These are phyloP conservation scores for Cocos nucifera DNA, from an alignment of 176 grass and related monocot genomes.

Conservation along the genomic window DNA sequence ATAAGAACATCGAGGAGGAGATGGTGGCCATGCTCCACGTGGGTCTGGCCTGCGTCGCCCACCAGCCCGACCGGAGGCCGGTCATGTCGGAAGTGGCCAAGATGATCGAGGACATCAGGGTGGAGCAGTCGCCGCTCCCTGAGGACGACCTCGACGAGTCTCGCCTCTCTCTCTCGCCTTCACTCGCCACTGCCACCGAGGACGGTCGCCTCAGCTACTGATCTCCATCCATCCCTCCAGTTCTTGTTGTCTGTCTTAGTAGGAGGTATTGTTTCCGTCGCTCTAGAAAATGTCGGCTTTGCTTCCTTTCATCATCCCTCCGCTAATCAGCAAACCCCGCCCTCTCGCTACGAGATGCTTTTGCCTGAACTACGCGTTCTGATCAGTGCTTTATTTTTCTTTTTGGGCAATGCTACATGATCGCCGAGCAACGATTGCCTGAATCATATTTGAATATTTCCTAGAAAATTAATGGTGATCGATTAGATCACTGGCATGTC, in stretches of 20 bases:
- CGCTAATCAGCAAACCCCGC: too few species aligned
- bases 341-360: too few species aligned
- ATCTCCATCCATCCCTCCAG: background rate
- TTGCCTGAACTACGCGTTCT: too few species aligned
- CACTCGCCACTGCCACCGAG: conserved; percentile 28
- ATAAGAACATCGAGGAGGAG: conserved; percentile 73
- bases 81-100: conserved; percentile 49
- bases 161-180: conserved; percentile 29
- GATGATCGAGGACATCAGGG: conserved; percentile 70
- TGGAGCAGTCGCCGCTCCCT: conserved; percentile 38
- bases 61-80: conserved; percentile 53
- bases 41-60: conserved; percentile 44
- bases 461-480: too few species aligned
- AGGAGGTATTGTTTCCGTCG: too few species aligned
- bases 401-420: too few species aligned
- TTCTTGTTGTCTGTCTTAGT: background rate
- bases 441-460: too few species aligned
- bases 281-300: too few species aligned
- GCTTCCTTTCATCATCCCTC: too few species aligned
- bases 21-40: conserved; percentile 80
- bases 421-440: too few species aligned
- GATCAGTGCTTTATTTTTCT: too few species aligned
- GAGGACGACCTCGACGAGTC: conserved; percentile 32
- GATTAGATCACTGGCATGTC: too few species aligned
- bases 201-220: conserved; percentile 43